These are phyloP conservation scores for Coriaria nepalensis DNA, from an alignment of 306 rosid species.

Conservation along the genomic window DNA sequence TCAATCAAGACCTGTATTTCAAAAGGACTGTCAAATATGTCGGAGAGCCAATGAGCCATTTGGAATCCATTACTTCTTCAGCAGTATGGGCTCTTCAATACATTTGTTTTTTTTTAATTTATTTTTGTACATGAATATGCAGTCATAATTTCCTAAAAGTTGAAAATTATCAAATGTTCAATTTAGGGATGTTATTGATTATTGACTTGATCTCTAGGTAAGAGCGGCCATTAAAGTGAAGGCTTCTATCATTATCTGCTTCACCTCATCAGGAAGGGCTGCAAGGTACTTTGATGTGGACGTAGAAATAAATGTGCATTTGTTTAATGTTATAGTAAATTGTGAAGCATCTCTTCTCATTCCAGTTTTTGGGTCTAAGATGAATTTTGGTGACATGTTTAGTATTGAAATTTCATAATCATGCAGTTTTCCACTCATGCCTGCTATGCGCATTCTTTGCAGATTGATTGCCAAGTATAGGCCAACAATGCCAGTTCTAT, in stretches of 20 bases:
- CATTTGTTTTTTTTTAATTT: neutral
- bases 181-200: neutral
- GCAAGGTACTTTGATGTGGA: conserved; percentile 44
- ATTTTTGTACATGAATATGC: neutral
- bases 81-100: conserved; percentile 17
- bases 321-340: neutral
- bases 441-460: conserved; percentile 11
- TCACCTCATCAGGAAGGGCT: conserved; percentile 98
- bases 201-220: conserved; percentile 29
- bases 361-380: no score
- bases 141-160: no score
- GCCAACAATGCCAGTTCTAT: conserved; percentile 92
- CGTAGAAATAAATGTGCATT: no score
- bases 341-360: neutral
- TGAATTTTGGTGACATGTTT: no score
- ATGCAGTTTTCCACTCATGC: conserved; percentile 6
- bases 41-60: conserved; percentile 91
- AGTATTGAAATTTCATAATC: neutral
- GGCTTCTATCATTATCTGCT: conserved; percentile 87
- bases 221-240: conserved; percentile 99
- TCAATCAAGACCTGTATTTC: conserved; percentile 79
- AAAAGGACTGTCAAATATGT: conserved; percentile 67
- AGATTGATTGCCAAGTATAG: conserved; percentile 88
- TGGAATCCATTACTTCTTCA: conserved; percentile 87
- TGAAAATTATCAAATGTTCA: no score